Evolutionary conservation across 331 rosid species (phyloP).

Genomic region (Saraca asoca): DNA sequence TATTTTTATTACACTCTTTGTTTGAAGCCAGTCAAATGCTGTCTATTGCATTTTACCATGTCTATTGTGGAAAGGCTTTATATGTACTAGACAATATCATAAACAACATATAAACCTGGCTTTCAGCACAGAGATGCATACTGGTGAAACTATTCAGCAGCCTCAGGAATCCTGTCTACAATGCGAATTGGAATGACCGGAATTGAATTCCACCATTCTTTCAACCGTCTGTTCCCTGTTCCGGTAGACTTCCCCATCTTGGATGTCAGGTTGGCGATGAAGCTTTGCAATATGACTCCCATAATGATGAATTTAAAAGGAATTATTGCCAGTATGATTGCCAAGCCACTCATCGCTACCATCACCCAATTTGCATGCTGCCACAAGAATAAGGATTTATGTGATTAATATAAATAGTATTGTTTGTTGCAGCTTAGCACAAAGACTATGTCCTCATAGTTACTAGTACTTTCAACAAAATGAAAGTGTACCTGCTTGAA

Average conservation of each 20-base stretch:
- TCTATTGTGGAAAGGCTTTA: slow-evolving; percentile 12
- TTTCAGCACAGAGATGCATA: too few species aligned
- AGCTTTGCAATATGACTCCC: slow-evolving; percentile 52
- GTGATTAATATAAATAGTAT: background rate
- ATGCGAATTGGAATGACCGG: slow-evolving; percentile 74
- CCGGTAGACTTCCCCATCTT: slow-evolving; percentile 41
- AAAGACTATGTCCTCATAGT: background rate
- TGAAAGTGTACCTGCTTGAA: background rate
- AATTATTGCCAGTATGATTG: slow-evolving; percentile 57
- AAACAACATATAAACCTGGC: background rate
- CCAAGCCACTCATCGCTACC: slow-evolving; percentile 52
- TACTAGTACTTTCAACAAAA: background rate
- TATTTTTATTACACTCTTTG: too few species aligned
- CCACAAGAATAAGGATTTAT: slow-evolving; percentile 14
- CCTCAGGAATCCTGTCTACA: slow-evolving; percentile 41
- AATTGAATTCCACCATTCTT: slow-evolving; percentile 96
- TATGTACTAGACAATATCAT: background rate
- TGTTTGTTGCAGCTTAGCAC: background rate
- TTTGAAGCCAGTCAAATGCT: background rate
- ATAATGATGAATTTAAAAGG: slow-evolving; percentile 67
- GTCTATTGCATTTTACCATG: background rate
- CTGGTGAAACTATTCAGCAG: slow-evolving; percentile 23
- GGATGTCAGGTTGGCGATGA: slow-evolving; percentile 42
- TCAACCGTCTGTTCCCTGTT: slow-evolving; percentile 62
- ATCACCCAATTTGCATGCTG: slow-evolving; percentile 81